Evolutionary conservation across 2,329 filamentous ascomycete species (phyloP).

Genomic region (Penicillium sclerotigenum): DNA sequence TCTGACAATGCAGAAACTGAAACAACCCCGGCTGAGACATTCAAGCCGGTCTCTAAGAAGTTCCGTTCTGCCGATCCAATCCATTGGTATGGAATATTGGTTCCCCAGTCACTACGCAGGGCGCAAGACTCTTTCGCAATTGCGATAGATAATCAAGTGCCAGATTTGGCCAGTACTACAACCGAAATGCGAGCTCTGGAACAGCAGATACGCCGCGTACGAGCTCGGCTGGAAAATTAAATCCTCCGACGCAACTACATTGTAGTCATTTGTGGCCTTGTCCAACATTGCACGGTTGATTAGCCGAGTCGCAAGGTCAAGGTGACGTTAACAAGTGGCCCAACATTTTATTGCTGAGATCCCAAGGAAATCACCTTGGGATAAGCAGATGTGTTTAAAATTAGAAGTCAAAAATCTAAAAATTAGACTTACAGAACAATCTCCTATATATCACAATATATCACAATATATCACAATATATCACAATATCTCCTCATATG

Average conservation of each 20-base stretch:
- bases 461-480: no score
- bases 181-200: constrained; percentile 44
- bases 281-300: neutral
- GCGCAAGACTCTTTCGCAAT: constrained; percentile 45
- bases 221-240: constrained; percentile 22
- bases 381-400: neutral
- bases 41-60: constrained; percentile 10
- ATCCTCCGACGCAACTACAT: neutral
- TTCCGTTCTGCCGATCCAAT: constrained; percentile 42
- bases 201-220: constrained; percentile 34
- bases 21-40: constrained; percentile 6
- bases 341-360: neutral
- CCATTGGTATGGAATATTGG: constrained; percentile 50
- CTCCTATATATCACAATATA: no score
- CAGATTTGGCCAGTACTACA: constrained; percentile 37
- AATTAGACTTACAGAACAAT: no score
- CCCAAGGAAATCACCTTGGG: neutral
- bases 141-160: constrained; percentile 37
- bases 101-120: constrained; percentile 43
- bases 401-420: neutral
- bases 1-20: neutral
- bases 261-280: neutral
- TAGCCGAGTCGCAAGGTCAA: neutral
- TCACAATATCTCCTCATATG: neutral
- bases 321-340: neutral